phyloP scores from a whole-genome alignment of 2,329 filamentous ascomycete species.

The Ilyonectria mors-panacis region DNA sequence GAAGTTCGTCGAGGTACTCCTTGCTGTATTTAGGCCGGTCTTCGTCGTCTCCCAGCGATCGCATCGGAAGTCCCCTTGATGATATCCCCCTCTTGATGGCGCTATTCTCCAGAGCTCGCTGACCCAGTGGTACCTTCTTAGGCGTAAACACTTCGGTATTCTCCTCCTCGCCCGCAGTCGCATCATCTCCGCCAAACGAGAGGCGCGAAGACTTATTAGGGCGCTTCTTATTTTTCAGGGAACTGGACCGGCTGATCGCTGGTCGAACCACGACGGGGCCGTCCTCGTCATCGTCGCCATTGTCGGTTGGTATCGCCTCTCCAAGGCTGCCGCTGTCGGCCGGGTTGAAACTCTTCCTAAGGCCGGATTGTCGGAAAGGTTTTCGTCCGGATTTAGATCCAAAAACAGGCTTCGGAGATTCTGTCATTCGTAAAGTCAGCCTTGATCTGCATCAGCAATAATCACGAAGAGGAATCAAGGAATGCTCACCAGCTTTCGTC shows the following conservation, averaged over 20 bases:
- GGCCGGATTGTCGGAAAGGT: constrained; percentile 69
- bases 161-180: constrained; percentile 67
- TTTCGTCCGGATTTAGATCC: constrained; percentile 63
- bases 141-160: constrained; percentile 68
- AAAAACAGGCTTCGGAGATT: constrained; percentile 57
- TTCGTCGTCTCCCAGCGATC: constrained; percentile 72
- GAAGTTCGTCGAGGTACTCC: constrained; percentile 88
- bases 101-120: constrained; percentile 77
- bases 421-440: constrained; percentile 51
- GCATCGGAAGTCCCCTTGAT: constrained; percentile 67
- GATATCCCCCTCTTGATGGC: constrained; percentile 69
- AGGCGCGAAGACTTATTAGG: constrained; percentile 71
- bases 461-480: constrained; percentile 37
- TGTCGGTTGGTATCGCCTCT: constrained; percentile 45
- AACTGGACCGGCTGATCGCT: constrained; percentile 61
- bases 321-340: constrained; percentile 54
- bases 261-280: constrained; percentile 67
- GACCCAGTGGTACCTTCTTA: constrained; percentile 76
- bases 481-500: constrained; percentile 57
- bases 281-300: constrained; percentile 61
- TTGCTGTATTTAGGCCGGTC: constrained; percentile 86
- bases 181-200: constrained; percentile 79
- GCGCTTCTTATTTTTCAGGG: constrained; percentile 77
- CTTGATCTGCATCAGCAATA: constrained; percentile 54
- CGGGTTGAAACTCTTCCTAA: constrained; percentile 70